Evolutionary conservation across 1,139 yeast species (phyloP).

Genomic region (Lodderomyces orthopsilosis): DNA sequence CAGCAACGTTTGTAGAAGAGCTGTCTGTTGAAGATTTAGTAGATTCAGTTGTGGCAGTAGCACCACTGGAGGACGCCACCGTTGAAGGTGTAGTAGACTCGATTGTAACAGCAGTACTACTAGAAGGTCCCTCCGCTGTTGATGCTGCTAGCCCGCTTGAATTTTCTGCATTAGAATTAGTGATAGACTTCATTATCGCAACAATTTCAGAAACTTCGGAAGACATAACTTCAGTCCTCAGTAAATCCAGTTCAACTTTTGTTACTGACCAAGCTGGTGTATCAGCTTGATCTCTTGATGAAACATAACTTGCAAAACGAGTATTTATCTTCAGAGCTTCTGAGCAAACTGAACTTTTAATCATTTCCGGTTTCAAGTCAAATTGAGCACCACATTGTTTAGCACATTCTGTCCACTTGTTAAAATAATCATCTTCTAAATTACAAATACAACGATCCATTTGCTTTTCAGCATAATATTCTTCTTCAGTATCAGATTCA

Average conservation of each 20-base stretch:
- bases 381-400: neutral
- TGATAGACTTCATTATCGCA: neutral
- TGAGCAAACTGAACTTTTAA: neutral
- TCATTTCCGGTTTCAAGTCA: neutral
- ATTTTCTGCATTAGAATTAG: neutral
- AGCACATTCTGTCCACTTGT: neutral
- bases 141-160: neutral
- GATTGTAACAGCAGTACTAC: neutral
- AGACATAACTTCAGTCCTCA: neutral
- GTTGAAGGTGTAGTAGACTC: neutral
- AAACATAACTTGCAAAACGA: neutral
- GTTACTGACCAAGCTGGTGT: neutral
- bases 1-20: neutral
- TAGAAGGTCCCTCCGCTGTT: neutral
- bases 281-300: neutral
- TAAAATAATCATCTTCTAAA: neutral
- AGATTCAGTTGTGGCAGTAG: neutral
- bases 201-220: neutral
- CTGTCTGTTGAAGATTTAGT: neutral
- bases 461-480: neutral
- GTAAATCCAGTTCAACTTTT: neutral
- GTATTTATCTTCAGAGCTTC: neutral
- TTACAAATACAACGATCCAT: neutral
- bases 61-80: neutral
- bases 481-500: neutral